Evolutionary conservation across 495 filamentous ascomycete species (phyloP), one percentile per base, ranked within the genome.

Genomic region (Daldinia loculata): DNA sequence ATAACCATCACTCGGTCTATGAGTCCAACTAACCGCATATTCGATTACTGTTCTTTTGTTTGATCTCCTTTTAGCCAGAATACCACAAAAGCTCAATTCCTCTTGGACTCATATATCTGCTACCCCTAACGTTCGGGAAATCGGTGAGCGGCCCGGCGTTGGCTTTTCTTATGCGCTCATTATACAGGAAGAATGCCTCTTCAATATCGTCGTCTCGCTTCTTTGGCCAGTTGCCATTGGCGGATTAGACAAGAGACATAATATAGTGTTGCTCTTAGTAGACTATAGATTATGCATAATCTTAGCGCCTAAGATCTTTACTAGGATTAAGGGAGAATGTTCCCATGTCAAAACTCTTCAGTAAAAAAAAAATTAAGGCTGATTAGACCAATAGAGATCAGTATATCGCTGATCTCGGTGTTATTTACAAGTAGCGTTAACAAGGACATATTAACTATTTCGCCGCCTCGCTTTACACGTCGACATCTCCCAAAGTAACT

Each of bases 51-150:
- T 72, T 62, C 67, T 63, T 62, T 61, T 60, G 80, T 84, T 81
- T 82, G 80, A 82, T 82, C 80, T 75, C 66, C 80, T 71, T 83
- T 84, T 82, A 82, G 79, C 81, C 81, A 82, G 79, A 82, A 80
- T 80, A 43, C 61, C 53, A 57, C 58, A 41, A 75, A 59, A 45
- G 29, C 14, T 71, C 57, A 34, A 58, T 56, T 30, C 57, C 56
- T 60, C 61, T 66, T 56, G 55, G 59, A 24, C 57, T 74, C 67
- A 61, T 74, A 39, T 70, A 65, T 63, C 30, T 74, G 63, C 63
- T 66, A 75, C 73, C 65, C 75, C 70, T 68, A 74, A 60, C 70
- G 72, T 80, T 77, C 80, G 79, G 79, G 80, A 80, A 80, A 80
- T 82, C 77, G 80, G 77, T 80, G 71, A 74, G 72, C 80, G 81